A percentile compares a stretch with the other conserved stretches of the same genome.
phyloP scores from a whole-genome alignment of 73 alveolate genomes.

The Stentor coeruleus region DNA sequence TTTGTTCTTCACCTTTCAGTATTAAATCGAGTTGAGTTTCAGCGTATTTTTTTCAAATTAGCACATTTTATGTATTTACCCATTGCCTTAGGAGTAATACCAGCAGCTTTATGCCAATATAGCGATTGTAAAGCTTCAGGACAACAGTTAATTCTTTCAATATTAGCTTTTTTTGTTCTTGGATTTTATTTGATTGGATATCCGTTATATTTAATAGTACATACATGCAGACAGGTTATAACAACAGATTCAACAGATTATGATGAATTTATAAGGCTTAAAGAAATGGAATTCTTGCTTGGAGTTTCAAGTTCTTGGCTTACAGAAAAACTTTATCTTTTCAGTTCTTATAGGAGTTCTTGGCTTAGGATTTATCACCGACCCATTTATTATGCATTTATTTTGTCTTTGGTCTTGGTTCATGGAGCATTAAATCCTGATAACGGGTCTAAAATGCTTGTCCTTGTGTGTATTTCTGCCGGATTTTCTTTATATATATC shows the following conservation, averaged over 20 bases:
- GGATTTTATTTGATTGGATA: neutral
- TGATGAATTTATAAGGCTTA: neutral
- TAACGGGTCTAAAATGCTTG: neutral
- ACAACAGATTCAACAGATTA: neutral
- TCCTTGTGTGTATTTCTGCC: neutral
- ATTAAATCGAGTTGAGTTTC: neutral
- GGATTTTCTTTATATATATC: neutral
- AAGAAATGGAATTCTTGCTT: neutral
- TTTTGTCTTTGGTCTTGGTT: neutral
- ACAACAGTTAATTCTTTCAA: neutral
- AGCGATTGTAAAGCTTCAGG: neutral
- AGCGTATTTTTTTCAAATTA: neutral
- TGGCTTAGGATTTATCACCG: neutral
- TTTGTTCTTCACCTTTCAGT: neutral
- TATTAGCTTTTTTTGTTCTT: neutral
- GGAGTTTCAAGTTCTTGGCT: neutral
- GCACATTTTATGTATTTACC: neutral
- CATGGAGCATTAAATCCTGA: neutral
- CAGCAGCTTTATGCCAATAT: conserved; percentile 4
- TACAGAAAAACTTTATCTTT: neutral
- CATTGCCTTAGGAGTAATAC: neutral
- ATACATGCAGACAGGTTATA: neutral
- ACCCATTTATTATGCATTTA: neutral
- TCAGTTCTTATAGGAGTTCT: neutral
- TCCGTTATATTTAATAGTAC: neutral